Evolutionary conservation across 73 alveolate species (phyloP).

Genomic region (Paramecium sonneborni): DNA sequence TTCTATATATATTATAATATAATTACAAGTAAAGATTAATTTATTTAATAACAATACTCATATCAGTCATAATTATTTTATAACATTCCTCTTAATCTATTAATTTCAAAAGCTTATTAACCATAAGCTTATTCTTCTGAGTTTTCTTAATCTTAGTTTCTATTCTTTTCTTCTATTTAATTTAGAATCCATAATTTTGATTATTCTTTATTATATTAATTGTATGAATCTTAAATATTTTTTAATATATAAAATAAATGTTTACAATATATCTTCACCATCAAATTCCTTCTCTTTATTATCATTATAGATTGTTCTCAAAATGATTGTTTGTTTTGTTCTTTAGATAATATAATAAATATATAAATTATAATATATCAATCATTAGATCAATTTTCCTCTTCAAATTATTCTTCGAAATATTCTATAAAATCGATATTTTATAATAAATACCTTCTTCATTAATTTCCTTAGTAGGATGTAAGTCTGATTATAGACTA

Average conservation of each 20-base stretch:
- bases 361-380: neutral
- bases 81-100: slow-evolving; percentile 46
- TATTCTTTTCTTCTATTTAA: neutral
- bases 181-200: neutral
- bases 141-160: neutral
- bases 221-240: neutral
- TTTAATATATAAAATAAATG: neutral
- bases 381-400: slow-evolving; percentile 26
- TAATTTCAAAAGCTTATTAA: neutral
- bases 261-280: slow-evolving; percentile 30
- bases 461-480: neutral
- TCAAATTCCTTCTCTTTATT: slow-evolving; percentile 17
- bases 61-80: slow-evolving; percentile 12
- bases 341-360: neutral
- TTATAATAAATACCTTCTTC: neutral
- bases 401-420: slow-evolving; percentile 7
- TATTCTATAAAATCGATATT: neutral
- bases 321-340: neutral
- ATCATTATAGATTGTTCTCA: neutral
- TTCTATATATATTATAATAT: neutral
- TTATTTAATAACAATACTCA: neutral
- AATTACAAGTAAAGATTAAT: neutral
- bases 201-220: slow-evolving; percentile 15
- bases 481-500: neutral
- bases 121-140: slow-evolving; percentile 16